Conservation (phyloP, 2,329 filamentous ascomycete species). For the Paecilomyces variotii region DNA sequence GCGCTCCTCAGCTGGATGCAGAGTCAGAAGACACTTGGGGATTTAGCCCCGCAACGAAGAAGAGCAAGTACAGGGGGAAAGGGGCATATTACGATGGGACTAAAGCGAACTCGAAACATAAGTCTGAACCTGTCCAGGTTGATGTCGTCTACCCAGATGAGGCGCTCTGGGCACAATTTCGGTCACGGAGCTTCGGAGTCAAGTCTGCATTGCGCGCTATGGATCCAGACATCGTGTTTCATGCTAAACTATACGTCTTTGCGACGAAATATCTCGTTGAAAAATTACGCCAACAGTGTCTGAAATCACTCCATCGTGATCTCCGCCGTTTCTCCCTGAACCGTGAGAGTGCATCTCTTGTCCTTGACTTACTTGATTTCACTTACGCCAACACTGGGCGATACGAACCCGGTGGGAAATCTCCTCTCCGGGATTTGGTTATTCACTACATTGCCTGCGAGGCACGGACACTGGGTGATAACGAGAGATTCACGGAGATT, state of each 20-base stretch:
- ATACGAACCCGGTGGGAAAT: not conserved
- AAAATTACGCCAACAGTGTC: not conserved
- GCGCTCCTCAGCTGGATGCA: not conserved
- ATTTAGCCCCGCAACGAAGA: not conserved
- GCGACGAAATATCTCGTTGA: slow-evolving; percentile 2
- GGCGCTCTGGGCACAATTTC: not conserved
- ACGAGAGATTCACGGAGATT: slow-evolving; percentile 46
- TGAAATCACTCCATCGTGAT: slow-evolving; percentile 2
- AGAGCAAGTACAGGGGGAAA: not conserved
- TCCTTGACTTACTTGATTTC: slow-evolving; percentile 6
- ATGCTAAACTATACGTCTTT: slow-evolving; percentile 4
- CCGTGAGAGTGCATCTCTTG: slow-evolving; percentile 3
- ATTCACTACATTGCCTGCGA: slow-evolving; percentile 19
- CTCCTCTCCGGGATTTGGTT: slow-evolving; percentile 3
- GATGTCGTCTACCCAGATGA: not conserved
- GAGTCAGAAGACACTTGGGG: not conserved
- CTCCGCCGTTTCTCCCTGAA: not conserved
- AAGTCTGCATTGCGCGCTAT: too few relatives aligned
- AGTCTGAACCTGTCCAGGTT: not conserved
- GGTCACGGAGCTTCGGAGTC: not conserved
- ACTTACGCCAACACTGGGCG: slow-evolving; percentile 3
- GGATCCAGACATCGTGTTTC: slow-evolving; percentile 31
- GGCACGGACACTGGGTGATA: slow-evolving; percentile 55
- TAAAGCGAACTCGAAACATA: not conserved
- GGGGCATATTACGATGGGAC: not conserved